phyloP scores from a whole-genome alignment of 2,329 filamentous ascomycete genomes.

The Gnomoniopsis smithogilvyi region DNA sequence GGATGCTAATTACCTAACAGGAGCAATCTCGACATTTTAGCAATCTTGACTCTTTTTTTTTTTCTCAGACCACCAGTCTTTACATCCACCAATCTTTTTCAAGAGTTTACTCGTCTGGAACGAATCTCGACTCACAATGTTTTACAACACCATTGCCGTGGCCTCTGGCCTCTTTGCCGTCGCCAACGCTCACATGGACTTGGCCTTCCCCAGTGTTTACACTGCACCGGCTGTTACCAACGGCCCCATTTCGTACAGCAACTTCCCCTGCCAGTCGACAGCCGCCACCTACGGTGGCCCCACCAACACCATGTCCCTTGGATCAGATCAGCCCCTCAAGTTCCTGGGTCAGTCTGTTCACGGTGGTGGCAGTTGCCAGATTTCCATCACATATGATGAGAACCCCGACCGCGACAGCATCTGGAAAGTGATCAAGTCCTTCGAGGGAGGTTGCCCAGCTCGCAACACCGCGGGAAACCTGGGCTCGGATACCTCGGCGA shows the following conservation, averaged over 20 bases:
- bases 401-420: slow-evolving; percentile 61
- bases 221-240: slow-evolving; percentile 43
- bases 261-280: slow-evolving; percentile 82
- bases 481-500: slow-evolving; percentile 37
- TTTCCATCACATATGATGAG: slow-evolving; percentile 78
- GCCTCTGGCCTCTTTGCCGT: slow-evolving; percentile 55
- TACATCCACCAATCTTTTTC: slow-evolving; percentile 24
- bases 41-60: slow-evolving; percentile 18
- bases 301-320: slow-evolving; percentile 46
- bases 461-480: slow-evolving; percentile 56
- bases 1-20: slow-evolving; percentile 10
- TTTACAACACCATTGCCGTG: slow-evolving; percentile 44
- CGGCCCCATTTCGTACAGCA: slow-evolving; percentile 61
- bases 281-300: slow-evolving; percentile 29
- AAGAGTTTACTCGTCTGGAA: slow-evolving; percentile 38
- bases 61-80: slow-evolving; percentile 21
- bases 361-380: slow-evolving; percentile 88
- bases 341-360: slow-evolving; percentile 76
- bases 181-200: slow-evolving; percentile 72
- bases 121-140: slow-evolving; percentile 38
- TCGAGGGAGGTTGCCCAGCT: slow-evolving; percentile 80
- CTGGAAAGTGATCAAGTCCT: slow-evolving; percentile 89
- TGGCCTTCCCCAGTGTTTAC: slow-evolving; percentile 67
- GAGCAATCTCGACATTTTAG: slow-evolving; percentile 8
- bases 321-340: slow-evolving; percentile 56